phyloP scores from a whole-genome alignment of 2,329 filamentous ascomycete genomes.

The Clonostachys rosea region DNA sequence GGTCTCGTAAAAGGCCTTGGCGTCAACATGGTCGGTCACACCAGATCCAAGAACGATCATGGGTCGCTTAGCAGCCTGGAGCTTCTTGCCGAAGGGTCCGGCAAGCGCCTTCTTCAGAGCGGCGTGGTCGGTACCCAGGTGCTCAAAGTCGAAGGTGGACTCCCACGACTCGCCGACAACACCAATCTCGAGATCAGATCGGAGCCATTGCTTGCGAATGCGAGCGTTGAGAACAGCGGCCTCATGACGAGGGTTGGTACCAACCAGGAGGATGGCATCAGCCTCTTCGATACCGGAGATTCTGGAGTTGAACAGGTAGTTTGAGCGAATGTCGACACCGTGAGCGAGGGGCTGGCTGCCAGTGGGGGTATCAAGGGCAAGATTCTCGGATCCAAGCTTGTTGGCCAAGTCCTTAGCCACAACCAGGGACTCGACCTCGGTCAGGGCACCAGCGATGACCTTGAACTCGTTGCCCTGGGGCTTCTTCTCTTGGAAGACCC shows the following conservation, averaged over 20 bases:
- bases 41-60: conserved; percentile 97
- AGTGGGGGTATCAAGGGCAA: conserved; percentile 84
- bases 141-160: conserved; percentile 93
- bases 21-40: conserved; percentile 84
- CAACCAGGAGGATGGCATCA: conserved; percentile 85
- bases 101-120: conserved; percentile 81
- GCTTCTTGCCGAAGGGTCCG: conserved; percentile 89
- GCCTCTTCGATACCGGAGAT: conserved; percentile 93
- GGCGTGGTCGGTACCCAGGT: conserved; percentile 74
- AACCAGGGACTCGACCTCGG: conserved; percentile 89
- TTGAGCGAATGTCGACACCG: conserved; percentile 88
- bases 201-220: conserved; percentile 96
- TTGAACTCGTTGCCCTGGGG: conserved; percentile 95
- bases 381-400: conserved; percentile 92
- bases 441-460: conserved; percentile 83
- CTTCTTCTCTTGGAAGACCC: conserved; percentile 72
- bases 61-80: conserved; percentile 79
- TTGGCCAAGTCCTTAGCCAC: conserved; percentile 97
- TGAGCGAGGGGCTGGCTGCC: conserved; percentile 84
- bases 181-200: conserved; percentile 89
- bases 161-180: conserved; percentile 88
- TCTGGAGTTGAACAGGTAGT: conserved; percentile 94
- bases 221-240: conserved; percentile 93
- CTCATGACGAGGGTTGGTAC: conserved; percentile 93
- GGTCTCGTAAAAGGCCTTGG: conserved; percentile 89